phyloP scores from a whole-genome alignment of 495 filamentous ascomycete genomes.

The Xylaria scruposa region DNA sequence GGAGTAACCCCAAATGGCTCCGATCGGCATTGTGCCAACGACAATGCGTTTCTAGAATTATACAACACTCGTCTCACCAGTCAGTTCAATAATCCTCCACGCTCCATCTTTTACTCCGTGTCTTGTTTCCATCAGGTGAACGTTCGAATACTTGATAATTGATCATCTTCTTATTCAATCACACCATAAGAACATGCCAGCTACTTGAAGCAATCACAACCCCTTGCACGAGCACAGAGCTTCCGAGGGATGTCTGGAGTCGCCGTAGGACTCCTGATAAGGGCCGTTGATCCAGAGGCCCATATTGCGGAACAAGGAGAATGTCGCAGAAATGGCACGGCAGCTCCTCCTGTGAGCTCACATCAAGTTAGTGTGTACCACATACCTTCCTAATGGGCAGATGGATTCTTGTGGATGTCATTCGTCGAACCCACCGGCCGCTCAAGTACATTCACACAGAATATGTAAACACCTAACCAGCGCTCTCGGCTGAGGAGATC shows the following conservation, averaged over 20 bases:
- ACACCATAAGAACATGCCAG: not conserved
- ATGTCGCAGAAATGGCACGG: not conserved
- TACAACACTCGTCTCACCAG: not conserved
- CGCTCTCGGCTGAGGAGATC: not conserved
- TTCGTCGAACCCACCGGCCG: not conserved
- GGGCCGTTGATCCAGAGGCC: not conserved
- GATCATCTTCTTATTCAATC: not conserved
- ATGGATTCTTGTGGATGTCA: not conserved
- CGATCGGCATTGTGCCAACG: not conserved
- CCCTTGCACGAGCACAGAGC: too few species aligned
- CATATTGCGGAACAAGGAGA: constrained; percentile 17
- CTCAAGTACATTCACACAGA: not conserved
- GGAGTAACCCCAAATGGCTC: not conserved
- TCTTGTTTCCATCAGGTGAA: not conserved
- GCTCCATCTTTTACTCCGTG: not conserved
- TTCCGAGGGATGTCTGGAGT: not conserved
- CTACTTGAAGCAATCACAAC: not conserved
- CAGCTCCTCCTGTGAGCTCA: not conserved
- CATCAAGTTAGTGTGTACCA: not conserved
- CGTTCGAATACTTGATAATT: not conserved
- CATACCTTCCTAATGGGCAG: constrained; percentile 1
- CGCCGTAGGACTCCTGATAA: not conserved
- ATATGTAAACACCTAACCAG: not conserved
- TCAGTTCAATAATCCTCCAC: not conserved
- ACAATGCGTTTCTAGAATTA: not conserved